These are phyloP conservation scores for Corinectria fuckeliana DNA, from an alignment of 2,329 filamentous ascomycete genomes.

Conservation along the genomic window DNA sequence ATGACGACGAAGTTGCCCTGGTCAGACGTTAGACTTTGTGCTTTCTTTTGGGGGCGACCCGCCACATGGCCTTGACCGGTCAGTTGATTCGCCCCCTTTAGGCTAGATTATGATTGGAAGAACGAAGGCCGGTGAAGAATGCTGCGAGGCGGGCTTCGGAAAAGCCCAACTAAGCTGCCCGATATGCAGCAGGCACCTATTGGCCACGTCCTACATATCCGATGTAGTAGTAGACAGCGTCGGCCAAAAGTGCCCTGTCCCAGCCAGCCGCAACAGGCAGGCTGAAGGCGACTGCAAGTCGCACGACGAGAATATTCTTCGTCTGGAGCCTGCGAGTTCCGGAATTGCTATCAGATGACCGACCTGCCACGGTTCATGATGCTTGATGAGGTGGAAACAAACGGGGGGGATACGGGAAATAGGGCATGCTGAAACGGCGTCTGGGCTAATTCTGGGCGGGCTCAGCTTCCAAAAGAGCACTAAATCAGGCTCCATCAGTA, in stretches of 20 bases:
- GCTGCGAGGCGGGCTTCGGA: constrained; percentile 25
- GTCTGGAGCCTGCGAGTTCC: constrained; percentile 15
- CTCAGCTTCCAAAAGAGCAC: not conserved
- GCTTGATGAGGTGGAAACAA: not conserved
- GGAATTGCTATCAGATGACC: constrained; percentile 1
- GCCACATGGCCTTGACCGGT: constrained; percentile 35
- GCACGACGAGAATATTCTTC: constrained; percentile 1
- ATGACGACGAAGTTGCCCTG: constrained; percentile 36
- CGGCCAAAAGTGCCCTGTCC: constrained; percentile 14
- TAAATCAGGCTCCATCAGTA: constrained; percentile 1
- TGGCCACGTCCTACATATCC: constrained; percentile 13
- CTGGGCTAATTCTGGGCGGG: not conserved
- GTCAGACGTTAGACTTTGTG: constrained; percentile 21
- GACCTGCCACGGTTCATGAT: constrained; percentile 4
- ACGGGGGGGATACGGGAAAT: not conserved
- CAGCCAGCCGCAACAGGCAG: constrained; percentile 17
- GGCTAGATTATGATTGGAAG: constrained; percentile 30
- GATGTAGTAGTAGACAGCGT: constrained; percentile 19
- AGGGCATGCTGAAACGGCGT: not conserved
- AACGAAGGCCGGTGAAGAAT: constrained; percentile 29
- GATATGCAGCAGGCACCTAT: constrained; percentile 29
- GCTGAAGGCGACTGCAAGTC: constrained; percentile 22
- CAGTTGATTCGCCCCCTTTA: constrained; percentile 30
- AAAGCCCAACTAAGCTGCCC: constrained; percentile 27
- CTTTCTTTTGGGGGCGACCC: constrained; percentile 23